These are phyloP conservation scores for Paraphoma chrysanthemicola DNA, from an alignment of 2,329 filamentous ascomycete genomes.

Conservation along the genomic window DNA sequence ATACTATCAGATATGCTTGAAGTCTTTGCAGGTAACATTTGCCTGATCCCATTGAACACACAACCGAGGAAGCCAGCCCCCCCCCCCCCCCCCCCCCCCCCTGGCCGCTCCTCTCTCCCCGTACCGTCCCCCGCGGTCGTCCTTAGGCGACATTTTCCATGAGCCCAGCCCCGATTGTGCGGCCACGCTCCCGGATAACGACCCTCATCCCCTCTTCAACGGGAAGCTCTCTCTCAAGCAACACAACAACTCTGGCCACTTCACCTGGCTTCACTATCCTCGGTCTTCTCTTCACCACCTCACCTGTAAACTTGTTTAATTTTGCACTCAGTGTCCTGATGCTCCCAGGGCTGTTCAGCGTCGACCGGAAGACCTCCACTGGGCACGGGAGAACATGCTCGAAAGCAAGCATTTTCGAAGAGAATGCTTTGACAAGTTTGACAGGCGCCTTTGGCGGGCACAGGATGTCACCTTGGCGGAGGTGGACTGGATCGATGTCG, in stretches of 20 bases:
- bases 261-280: slow-evolving; percentile 80
- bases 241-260: slow-evolving; percentile 79
- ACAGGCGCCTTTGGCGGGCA: slow-evolving; percentile 75
- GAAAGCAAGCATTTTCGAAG: slow-evolving; percentile 85
- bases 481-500: slow-evolving; percentile 83
- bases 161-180: slow-evolving; percentile 86
- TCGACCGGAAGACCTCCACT: slow-evolving; percentile 86
- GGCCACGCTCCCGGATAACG: slow-evolving; percentile 79
- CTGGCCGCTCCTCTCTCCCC: no score
- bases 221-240: slow-evolving; percentile 75
- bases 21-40: no score
- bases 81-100: no score
- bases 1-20: no score
- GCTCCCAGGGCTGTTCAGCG: slow-evolving; percentile 78
- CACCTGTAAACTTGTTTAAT: slow-evolving; percentile 80
- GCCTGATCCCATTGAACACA: no score
- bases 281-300: slow-evolving; percentile 81
- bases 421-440: slow-evolving; percentile 74
- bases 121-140: not conserved
- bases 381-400: slow-evolving; percentile 88
- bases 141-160: slow-evolving; percentile 62
- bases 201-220: slow-evolving; percentile 81
- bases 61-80: no score
- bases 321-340: slow-evolving; percentile 75
- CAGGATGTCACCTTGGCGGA: slow-evolving; percentile 82